Evolutionary conservation across 2,329 filamentous ascomycete genomes (phyloP).

Genomic region (Diaporthe ampelina): DNA sequence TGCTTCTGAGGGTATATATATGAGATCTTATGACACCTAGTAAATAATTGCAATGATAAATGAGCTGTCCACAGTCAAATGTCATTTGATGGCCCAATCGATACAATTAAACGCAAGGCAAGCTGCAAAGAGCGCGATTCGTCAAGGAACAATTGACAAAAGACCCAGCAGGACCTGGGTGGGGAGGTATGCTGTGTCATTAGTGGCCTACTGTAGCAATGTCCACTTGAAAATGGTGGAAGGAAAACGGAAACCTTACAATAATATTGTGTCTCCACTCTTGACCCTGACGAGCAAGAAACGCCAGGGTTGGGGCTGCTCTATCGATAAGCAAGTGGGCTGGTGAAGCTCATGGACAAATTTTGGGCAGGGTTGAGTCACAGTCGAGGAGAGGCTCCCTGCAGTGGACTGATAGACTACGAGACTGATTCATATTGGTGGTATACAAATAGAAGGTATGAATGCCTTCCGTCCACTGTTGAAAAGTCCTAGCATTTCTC

Average conservation of each 20-base stretch:
- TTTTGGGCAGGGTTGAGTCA: conserved; percentile 39
- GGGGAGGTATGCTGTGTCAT: too few species aligned
- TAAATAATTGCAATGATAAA: not conserved
- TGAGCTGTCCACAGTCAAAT: not conserved
- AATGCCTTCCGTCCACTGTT: conserved; percentile 35
- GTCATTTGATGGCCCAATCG: too few species aligned
- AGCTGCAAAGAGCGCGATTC: too few species aligned
- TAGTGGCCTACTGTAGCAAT: too few species aligned
- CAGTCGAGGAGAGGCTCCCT: not conserved
- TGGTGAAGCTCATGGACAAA: conserved; percentile 29
- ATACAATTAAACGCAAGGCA: too few species aligned
- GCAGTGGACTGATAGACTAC: not conserved
- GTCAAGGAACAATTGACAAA: too few species aligned
- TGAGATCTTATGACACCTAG: not conserved
- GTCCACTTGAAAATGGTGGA: too few species aligned
- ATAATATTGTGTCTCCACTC: too few species aligned
- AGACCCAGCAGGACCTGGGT: too few species aligned
- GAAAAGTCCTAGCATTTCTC: conserved; percentile 14
- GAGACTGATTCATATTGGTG: conserved; percentile 21
- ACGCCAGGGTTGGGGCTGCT: not conserved
- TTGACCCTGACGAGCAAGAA: too few species aligned
- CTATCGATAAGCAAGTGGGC: conserved; percentile 15
- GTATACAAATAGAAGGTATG: conserved; percentile 36
- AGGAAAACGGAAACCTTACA: too few species aligned
- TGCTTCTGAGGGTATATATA: conserved; percentile 45